phyloP scores from a whole-genome alignment of 2,329 filamentous ascomycete genomes.

The Teratosphaeria viscida region DNA sequence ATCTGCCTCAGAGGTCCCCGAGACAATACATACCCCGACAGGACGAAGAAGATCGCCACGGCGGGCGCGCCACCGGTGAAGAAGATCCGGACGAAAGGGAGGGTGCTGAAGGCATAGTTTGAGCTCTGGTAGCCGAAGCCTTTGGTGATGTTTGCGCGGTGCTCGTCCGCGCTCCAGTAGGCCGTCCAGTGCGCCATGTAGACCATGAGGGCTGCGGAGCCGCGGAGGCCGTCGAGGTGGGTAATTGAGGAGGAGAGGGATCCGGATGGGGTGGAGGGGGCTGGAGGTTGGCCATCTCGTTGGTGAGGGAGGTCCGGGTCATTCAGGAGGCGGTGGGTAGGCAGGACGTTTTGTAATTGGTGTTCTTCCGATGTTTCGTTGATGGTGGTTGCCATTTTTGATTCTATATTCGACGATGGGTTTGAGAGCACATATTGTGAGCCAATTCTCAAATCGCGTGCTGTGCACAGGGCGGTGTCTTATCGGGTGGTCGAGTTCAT shows the following conservation, averaged over 20 bases:
- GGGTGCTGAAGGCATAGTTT: slow-evolving; percentile 37
- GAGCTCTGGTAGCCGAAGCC: slow-evolving; percentile 24
- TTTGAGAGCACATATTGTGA: too few species aligned
- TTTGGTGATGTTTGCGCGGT: not conserved
- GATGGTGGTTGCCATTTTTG: too few species aligned
- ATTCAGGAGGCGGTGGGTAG: too few species aligned
- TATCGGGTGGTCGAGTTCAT: too few species aligned
- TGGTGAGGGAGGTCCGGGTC: not conserved
- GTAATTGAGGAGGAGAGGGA: not conserved
- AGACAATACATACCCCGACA: slow-evolving; percentile 41
- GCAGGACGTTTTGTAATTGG: too few species aligned
- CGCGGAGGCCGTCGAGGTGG: slow-evolving; percentile 53
- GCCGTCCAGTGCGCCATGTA: slow-evolving; percentile 22
- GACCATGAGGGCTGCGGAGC: slow-evolving; percentile 55
- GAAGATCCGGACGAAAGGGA: slow-evolving; percentile 50
- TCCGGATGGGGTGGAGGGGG: not conserved
- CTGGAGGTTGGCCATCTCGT: too few species aligned
- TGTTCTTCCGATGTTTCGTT: too few species aligned
- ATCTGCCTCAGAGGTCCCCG: slow-evolving; percentile 25
- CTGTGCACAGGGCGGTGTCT: too few species aligned
- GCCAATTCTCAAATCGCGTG: too few species aligned
- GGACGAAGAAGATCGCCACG: slow-evolving; percentile 41
- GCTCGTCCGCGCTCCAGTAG: slow-evolving; percentile 6
- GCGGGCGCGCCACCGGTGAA: slow-evolving; percentile 53
- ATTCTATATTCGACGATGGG: too few species aligned